Percentiles rank a stretch among this genome's conserved stretches.
phyloP scores from a whole-genome alignment of 1,284 basidiomycete species.

The Fomitiporia mediterranea region DNA sequence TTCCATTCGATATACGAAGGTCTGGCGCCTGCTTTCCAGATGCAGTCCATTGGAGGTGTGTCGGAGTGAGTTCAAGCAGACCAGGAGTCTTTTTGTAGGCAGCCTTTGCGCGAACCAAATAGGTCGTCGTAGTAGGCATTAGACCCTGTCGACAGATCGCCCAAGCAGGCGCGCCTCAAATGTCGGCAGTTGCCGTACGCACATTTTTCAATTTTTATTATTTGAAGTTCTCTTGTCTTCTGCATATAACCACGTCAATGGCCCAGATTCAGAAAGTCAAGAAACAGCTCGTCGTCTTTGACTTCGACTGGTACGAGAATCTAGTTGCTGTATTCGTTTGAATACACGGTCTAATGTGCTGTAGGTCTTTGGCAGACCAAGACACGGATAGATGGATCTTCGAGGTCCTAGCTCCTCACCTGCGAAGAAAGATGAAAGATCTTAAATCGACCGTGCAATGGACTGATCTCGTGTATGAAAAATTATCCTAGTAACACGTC shows the following conservation, averaged over 20 bases:
- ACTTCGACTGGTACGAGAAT: slow-evolving; percentile 87
- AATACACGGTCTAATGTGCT: slow-evolving; percentile 2
- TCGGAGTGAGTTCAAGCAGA: slow-evolving; percentile 61
- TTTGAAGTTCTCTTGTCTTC: not conserved
- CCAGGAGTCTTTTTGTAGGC: slow-evolving; percentile 78
- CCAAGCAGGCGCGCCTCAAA: not conserved
- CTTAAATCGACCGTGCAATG: slow-evolving; percentile 73
- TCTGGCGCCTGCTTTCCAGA: slow-evolving; percentile 56
- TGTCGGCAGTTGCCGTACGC: slow-evolving; percentile 9
- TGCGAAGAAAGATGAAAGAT: slow-evolving; percentile 80
- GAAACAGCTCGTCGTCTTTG: slow-evolving; percentile 87
- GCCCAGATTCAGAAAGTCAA: slow-evolving; percentile 38
- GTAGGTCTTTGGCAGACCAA: slow-evolving; percentile 87
- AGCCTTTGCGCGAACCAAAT: slow-evolving; percentile 63
- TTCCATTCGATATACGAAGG: slow-evolving; percentile 54
- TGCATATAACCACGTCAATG: slow-evolving; percentile 24
- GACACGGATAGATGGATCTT: slow-evolving; percentile 97
- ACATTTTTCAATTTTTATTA: slow-evolving; percentile 7
- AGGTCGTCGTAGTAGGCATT: slow-evolving; percentile 41
- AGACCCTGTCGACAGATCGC: not conserved
- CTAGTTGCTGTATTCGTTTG: not conserved
- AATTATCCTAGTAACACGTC: not conserved
- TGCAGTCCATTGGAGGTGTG: slow-evolving; percentile 69
- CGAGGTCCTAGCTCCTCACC: slow-evolving; percentile 83
- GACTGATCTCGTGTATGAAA: slow-evolving; percentile 88